A percentile compares a stretch with the other conserved stretches of the same genome.
Evolutionary conservation across 352 stramenopile species (phyloP).

Genomic region (Globisporangium solare): DNA sequence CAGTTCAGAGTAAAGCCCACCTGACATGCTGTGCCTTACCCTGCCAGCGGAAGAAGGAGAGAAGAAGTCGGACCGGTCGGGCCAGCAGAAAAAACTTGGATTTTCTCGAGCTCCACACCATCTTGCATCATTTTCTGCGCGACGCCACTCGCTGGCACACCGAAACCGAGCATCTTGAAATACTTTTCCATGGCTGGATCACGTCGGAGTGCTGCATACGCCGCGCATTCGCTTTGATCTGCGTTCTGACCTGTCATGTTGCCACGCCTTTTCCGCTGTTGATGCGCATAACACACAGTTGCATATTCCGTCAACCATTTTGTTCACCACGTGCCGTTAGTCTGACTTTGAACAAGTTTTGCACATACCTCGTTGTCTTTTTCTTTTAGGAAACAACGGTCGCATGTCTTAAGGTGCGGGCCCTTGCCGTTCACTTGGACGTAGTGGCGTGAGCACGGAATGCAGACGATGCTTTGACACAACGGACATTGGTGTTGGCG

Average conservation of each 20-base stretch:
- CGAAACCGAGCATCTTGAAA: constrained; percentile 82
- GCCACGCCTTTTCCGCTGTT: constrained; percentile 33
- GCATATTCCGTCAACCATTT: background rate
- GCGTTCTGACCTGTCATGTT: constrained; percentile 2
- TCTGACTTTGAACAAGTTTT: background rate
- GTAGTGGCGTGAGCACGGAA: constrained; percentile 54
- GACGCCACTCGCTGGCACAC: constrained; percentile 58
- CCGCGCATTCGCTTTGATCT: constrained; percentile 30
- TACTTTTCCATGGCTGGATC: constrained; percentile 80
- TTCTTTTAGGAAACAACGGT: constrained; percentile 71
- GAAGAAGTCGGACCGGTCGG: constrained; percentile 22
- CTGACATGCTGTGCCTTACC: background rate
- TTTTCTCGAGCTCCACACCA: constrained; percentile 49
- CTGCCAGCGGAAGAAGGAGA: background rate
- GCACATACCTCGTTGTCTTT: constrained; percentile 47
- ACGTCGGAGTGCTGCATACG: constrained; percentile 44
- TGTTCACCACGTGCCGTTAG: too few relatives aligned
- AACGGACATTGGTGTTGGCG: constrained; percentile 45
- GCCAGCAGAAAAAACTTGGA: constrained; percentile 53
- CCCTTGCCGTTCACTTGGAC: constrained; percentile 36
- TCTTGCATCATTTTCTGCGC: constrained; percentile 83
- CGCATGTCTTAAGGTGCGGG: constrained; percentile 50
- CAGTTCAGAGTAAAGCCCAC: too few relatives aligned
- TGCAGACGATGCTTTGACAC: constrained; percentile 50
- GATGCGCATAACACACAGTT: background rate